Conservation (phyloP, 352 stramenopile species). For the Pythium phragmiticola region DNA sequence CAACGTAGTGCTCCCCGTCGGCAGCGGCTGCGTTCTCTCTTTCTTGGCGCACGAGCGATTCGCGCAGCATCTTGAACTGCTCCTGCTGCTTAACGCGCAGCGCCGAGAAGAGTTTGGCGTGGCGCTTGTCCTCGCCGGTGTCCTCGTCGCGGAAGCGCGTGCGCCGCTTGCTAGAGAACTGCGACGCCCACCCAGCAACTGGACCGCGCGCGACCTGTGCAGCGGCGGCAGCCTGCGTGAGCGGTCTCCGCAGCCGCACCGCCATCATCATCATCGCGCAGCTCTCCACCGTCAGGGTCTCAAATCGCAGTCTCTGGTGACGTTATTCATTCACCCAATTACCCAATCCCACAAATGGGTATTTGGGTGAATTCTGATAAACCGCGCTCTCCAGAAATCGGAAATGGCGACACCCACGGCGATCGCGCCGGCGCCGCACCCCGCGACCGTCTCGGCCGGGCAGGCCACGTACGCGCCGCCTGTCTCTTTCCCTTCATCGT, state of each 20-base stretch:
- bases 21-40: constrained; percentile 8
- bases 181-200: not conserved
- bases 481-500: not conserved
- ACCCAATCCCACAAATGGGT: not conserved
- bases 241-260: not conserved
- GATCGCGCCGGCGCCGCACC: not conserved
- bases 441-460: constrained; percentile 1
- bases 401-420: constrained; percentile 12
- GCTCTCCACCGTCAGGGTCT: too few species aligned
- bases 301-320: too few species aligned
- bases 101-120: constrained; percentile 33
- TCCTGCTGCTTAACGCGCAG: constrained; percentile 34
- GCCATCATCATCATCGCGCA: constrained; percentile 1
- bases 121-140: constrained; percentile 17
- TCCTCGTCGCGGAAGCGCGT: constrained; percentile 20
- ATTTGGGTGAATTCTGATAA: constrained; percentile 11
- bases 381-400: not conserved
- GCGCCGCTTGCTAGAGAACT: constrained; percentile 34
- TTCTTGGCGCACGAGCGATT: constrained; percentile 26
- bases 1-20: constrained; percentile 1
- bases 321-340: constrained; percentile 1
- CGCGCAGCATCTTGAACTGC: constrained; percentile 26
- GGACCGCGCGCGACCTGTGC: too few species aligned
- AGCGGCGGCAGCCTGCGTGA: not conserved
- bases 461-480: not conserved